Evolutionary conservation across 768 basidiomycete genomes (phyloP).

Genomic region (Boletales sp.): DNA sequence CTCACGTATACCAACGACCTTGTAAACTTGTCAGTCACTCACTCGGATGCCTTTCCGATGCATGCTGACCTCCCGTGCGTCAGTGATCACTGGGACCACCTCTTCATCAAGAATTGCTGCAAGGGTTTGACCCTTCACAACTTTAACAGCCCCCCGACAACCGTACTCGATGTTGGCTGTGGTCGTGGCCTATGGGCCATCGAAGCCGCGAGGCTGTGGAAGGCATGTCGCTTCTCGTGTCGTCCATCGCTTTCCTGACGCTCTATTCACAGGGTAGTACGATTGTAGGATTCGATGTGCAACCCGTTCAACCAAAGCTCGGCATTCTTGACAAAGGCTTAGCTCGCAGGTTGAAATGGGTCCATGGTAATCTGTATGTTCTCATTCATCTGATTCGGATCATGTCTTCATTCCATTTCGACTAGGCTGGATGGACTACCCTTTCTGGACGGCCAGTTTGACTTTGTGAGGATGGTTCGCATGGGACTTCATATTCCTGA

Average conservation of each 20-base stretch:
- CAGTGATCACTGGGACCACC: constrained; percentile 71
- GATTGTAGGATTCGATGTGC: constrained; percentile 60
- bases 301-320: constrained; percentile 49
- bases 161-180: constrained; percentile 67
- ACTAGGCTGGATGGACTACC: constrained; percentile 62
- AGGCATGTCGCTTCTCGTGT: constrained; percentile 36
- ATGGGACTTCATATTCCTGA: constrained; percentile 71
- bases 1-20: constrained; percentile 46
- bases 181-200: constrained; percentile 71
- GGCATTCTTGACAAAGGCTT: constrained; percentile 37
- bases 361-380: constrained; percentile 61
- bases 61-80: constrained; percentile 2
- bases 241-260: not conserved
- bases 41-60: not conserved
- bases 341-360: constrained; percentile 56
- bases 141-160: constrained; percentile 47
- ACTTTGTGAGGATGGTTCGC: constrained; percentile 61
- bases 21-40: constrained; percentile 49
- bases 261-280: constrained; percentile 40
- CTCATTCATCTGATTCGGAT: not conserved
- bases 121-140: constrained; percentile 51
- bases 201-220: constrained; percentile 65
- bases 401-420: constrained; percentile 3
- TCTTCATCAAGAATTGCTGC: constrained; percentile 54
- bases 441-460: constrained; percentile 54